Percentiles rank a stretch among this genome's conserved stretches.
Evolutionary conservation across 306 rosid species (phyloP).

Genomic region (Ormosia semicastrata): DNA sequence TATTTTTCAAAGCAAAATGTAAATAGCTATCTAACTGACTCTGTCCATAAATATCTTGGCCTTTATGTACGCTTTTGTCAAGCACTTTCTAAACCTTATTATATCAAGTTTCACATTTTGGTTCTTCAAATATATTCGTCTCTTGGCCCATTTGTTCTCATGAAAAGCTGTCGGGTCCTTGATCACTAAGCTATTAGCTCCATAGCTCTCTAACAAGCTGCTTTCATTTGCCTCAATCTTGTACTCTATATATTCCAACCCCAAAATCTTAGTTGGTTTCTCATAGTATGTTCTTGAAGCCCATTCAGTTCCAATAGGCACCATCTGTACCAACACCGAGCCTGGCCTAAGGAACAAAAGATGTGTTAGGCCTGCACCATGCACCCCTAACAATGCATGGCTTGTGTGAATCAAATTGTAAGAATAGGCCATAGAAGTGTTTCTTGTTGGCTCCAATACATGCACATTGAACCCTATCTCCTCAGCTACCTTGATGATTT

Average conservation of each 20-base stretch:
- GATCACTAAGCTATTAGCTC: conserved; percentile 27
- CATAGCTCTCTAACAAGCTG: conserved; percentile 25
- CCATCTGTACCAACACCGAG: conserved; percentile 41
- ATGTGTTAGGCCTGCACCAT: conserved; percentile 57
- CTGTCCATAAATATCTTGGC: conserved; percentile 17
- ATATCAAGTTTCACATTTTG: conserved; percentile 32
- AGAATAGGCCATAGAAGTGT: background rate
- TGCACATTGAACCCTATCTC: conserved; percentile 41
- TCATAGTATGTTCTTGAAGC: conserved; percentile 29
- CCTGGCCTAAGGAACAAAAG: conserved; percentile 38
- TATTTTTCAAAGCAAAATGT: background rate
- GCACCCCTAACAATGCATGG: conserved; percentile 51
- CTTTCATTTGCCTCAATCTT: conserved; percentile 36
- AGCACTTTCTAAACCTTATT: conserved; percentile 26
- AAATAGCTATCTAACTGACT: background rate
- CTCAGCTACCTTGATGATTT: conserved; percentile 13
- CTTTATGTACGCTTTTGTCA: conserved; percentile 8
- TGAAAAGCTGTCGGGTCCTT: conserved; percentile 10
- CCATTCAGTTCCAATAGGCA: conserved; percentile 49
- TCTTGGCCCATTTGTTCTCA: background rate
- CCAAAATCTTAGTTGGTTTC: conserved; percentile 14
- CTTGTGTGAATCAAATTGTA: conserved; percentile 29
- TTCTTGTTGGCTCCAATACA: conserved; percentile 24
- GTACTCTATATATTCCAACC: conserved; percentile 39
- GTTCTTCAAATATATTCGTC: conserved; percentile 13